These are phyloP conservation scores for Epichloe coenophiala DNA, from an alignment of 2,329 filamentous ascomycete genomes.

Conservation along the genomic window DNA sequence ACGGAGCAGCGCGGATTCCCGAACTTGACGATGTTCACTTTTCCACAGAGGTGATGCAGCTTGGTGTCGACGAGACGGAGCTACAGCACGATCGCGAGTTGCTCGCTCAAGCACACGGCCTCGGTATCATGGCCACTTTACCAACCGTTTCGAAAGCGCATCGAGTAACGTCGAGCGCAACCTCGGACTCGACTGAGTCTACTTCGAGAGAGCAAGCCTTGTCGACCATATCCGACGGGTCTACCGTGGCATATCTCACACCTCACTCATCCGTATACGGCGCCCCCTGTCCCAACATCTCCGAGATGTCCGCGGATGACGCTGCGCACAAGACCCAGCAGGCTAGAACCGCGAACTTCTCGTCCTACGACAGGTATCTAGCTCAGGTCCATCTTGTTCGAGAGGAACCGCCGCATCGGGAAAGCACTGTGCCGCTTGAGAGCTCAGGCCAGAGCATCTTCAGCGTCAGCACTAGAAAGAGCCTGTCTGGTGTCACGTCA, in stretches of 20 bases:
- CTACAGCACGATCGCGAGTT: conserved; percentile 24
- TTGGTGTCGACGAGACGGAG: conserved; percentile 22
- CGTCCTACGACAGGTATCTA: conserved; percentile 39
- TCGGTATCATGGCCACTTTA: conserved; percentile 20
- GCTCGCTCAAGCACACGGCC: conserved; percentile 19
- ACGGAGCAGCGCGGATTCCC: conserved; percentile 11
- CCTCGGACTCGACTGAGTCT: conserved; percentile 28
- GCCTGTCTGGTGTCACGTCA: conserved; percentile 31
- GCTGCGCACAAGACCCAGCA: conserved; percentile 12
- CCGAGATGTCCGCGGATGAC: conserved; percentile 5
- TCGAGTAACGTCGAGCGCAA: conserved; percentile 24
- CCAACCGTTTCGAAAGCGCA: conserved; percentile 16
- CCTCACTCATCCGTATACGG: conserved; percentile 28
- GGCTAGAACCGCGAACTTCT: conserved; percentile 31
- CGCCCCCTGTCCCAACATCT: conserved; percentile 8
- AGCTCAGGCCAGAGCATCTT: conserved; percentile 26
- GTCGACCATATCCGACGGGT: conserved; percentile 29
- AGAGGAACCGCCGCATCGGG: conserved; percentile 28
- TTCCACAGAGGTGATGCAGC: conserved; percentile 24
- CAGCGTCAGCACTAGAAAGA: conserved; percentile 30
- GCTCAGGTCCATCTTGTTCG: conserved; percentile 29
- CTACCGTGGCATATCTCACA: conserved; percentile 27
- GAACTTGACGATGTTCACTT: conserved; percentile 29
- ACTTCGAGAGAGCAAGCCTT: conserved; percentile 29
- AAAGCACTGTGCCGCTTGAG: conserved; percentile 14